Evolutionary conservation across 2,329 filamentous ascomycete species (phyloP).

Genomic region (Didymella segeticola): DNA sequence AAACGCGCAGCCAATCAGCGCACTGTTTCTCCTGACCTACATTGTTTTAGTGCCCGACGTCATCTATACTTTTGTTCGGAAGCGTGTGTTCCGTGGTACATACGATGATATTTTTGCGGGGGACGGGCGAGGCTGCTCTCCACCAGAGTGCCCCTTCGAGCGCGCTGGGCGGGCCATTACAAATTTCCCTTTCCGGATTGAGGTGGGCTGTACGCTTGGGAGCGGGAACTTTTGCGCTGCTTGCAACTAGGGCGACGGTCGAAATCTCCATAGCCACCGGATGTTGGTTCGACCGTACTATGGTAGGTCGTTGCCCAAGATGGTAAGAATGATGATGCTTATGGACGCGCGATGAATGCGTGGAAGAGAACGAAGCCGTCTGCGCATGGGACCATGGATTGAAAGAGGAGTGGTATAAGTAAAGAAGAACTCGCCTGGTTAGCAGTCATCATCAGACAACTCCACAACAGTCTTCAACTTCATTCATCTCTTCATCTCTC

Average conservation of each 20-base stretch:
- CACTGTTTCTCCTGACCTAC: not conserved
- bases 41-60: conserved; percentile 11
- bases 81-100: conserved; percentile 7
- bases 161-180: not conserved
- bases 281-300: conserved; percentile 6
- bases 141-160: not conserved
- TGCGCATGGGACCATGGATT: not conserved
- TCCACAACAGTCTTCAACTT: not conserved
- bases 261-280: conserved; percentile 4
- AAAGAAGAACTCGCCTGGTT: not conserved
- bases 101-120: conserved; percentile 1
- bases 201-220: not conserved
- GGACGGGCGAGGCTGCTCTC: conserved; percentile 1
- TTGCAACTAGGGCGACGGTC: not conserved
- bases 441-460: not conserved
- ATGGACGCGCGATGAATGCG: not conserved
- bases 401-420: conserved; percentile 13
- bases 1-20: conserved; percentile 6
- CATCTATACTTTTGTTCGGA: conserved; percentile 5
- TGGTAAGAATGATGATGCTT: conserved; percentile 10
- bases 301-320: conserved; percentile 5
- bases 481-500: conserved; percentile 12
- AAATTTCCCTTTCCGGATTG: conserved; percentile 4
- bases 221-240: not conserved
- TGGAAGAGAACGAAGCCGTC: not conserved